Evolutionary conservation across 352 stramenopile genomes (phyloP), one percentile per base, ranked within the genome.

Genomic region (Aphanomyces astaci): DNA sequence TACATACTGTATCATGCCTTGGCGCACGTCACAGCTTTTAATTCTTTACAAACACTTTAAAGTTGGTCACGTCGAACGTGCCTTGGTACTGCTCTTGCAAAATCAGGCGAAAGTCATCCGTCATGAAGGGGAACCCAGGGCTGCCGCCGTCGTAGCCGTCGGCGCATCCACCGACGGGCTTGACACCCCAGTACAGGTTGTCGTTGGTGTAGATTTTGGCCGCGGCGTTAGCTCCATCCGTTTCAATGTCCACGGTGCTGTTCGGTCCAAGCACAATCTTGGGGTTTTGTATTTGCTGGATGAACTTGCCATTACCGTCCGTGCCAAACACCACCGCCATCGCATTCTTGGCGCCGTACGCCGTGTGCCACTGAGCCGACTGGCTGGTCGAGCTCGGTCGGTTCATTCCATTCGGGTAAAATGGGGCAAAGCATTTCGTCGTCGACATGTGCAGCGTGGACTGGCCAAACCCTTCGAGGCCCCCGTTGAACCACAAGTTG

Each of bases 201-300:
- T 73, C 76, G 66, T 91, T 89, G 74, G 88, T 89, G 75, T 91
- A 89, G 68, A 91, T 89, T 75, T 88, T 88, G 30, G 59, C 75
- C 28, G 81, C 87, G 22, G 77, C 71, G 11, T 53, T 73, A 33
- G 80, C 78, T 40, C 66, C 76, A n/a, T n/a, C n/a, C n/a, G n/a
- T n/a, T 45, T 78, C 56, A 40, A 91, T 67, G 56, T 91, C 83
- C 72, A 84, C 89, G 63, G 81, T 91, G 68, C 78, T 71, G 0
- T 66, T 70, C 69, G 84, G 84, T 25, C 76, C 79, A 13, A 78
- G 79, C 36, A 43, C 36, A 65, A 82, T 78, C 15, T 75, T 87
- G 13, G 83, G 83, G 65, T 89, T 86, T 70, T 89, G 80, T 54
- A 86, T 84, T 22, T 89, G 70, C 70, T 89, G 81, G 36, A 92